Evolutionary conservation across 768 basidiomycete genomes (phyloP).

Genomic region (Tubosaeta sp.): DNA sequence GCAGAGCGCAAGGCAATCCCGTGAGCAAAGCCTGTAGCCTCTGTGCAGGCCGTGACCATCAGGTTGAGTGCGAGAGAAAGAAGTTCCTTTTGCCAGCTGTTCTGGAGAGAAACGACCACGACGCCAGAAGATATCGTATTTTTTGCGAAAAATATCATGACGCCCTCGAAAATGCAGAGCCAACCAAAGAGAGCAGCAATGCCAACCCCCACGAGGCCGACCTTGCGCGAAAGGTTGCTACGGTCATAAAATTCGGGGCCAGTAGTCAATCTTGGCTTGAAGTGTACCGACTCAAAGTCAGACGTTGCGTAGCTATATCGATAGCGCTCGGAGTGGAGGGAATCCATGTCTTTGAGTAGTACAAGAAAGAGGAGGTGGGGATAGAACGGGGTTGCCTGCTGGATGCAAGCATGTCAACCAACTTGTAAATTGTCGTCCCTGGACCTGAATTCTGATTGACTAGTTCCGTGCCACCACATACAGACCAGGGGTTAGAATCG

Average conservation of each 20-base stretch:
- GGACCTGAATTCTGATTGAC: not conserved
- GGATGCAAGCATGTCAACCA: not conserved
- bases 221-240: constrained; percentile 21
- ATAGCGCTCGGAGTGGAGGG: not conserved
- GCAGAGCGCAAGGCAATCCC: constrained; percentile 25
- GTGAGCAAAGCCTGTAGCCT: constrained; percentile 28
- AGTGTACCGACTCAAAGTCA: constrained; percentile 22
- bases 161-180: constrained; percentile 22
- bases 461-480: not conserved
- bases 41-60: constrained; percentile 26
- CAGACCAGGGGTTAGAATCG: not conserved
- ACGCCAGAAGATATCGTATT: constrained; percentile 22
- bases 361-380: not conserved
- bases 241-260: constrained; percentile 28
- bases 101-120: constrained; percentile 15
- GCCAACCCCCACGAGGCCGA: constrained; percentile 23
- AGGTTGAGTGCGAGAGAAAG: constrained; percentile 25
- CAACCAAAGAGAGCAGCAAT: constrained; percentile 19
- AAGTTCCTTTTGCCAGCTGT: constrained; percentile 14
- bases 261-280: constrained; percentile 18
- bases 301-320: constrained; percentile 8
- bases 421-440: not conserved
- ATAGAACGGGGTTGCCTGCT: not conserved
- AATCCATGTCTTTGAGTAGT: not conserved
- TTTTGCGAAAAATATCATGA: constrained; percentile 20